phyloP scores from a whole-genome alignment of 2,329 filamentous ascomycete species.

The Teratosphaeria destructans region DNA sequence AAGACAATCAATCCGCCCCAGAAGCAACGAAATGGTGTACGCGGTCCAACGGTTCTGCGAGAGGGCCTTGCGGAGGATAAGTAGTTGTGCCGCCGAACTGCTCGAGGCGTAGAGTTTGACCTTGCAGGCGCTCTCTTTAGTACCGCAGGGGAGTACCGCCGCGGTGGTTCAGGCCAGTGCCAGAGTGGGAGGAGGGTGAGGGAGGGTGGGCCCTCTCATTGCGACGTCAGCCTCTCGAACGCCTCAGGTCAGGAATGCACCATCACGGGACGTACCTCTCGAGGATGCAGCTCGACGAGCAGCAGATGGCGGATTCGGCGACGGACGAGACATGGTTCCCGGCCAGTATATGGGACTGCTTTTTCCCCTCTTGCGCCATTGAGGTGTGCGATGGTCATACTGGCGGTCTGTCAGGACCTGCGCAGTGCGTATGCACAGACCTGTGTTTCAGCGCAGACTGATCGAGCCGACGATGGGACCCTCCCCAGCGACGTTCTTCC shows the following conservation, averaged over 20 bases:
- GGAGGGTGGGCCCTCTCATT: constrained; percentile 10
- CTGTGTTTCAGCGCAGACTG: constrained; percentile 14
- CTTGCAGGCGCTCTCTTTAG: constrained; percentile 16
- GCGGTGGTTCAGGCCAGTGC: constrained; percentile 9
- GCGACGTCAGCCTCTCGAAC: constrained; percentile 15
- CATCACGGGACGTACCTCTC: constrained; percentile 8
- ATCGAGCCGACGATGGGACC: constrained; percentile 18
- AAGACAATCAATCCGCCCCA: constrained; percentile 1
- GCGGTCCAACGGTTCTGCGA: constrained; percentile 5
- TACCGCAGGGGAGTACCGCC: constrained; percentile 14
- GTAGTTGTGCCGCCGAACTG: constrained; percentile 15
- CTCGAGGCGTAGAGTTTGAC: constrained; percentile 5
- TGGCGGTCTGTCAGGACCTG: constrained; percentile 18
- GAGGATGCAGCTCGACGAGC: not conserved
- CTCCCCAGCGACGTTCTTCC: constrained; percentile 3
- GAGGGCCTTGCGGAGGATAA: constrained; percentile 20
- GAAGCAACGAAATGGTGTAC: constrained; percentile 13
- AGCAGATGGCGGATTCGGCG: not conserved
- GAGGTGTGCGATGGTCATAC: constrained; percentile 6
- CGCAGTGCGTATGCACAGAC: constrained; percentile 16
- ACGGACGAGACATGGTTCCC: not conserved
- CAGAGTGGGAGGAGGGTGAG: not conserved
- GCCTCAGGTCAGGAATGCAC: constrained; percentile 23
- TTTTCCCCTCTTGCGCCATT: not conserved
- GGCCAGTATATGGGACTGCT: not conserved